phyloP scores from a whole-genome alignment of 1,139 yeast genomes.

The Pneumocystis sp. region DNA sequence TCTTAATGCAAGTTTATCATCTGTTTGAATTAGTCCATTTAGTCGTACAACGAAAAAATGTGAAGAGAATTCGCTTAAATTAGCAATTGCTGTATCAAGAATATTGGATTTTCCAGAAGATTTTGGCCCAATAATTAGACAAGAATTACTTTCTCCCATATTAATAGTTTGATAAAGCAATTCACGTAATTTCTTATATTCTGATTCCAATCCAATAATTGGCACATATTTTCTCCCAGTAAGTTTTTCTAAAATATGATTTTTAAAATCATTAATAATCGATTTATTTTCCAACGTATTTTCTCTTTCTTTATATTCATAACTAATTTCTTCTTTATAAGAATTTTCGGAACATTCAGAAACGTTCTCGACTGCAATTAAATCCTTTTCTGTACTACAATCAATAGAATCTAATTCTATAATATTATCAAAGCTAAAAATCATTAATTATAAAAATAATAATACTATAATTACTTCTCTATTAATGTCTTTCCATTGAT shows the following conservation, averaged over 20 bases:
- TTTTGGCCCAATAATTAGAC: constrained; percentile 65
- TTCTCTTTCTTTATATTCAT: neutral
- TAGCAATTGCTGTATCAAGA: constrained; percentile 41
- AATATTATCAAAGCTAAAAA: neutral
- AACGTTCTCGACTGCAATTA: neutral
- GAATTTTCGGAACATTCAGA: neutral
- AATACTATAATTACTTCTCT: neutral
- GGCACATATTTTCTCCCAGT: constrained; percentile 10
- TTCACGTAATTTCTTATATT: constrained; percentile 33
- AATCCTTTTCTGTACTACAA: neutral
- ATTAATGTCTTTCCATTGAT: neutral
- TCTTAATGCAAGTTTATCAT: constrained; percentile 64
- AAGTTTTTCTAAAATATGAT: constrained; percentile 12
- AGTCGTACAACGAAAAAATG: constrained; percentile 48
- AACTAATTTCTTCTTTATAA: neutral
- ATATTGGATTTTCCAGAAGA: constrained; percentile 61
- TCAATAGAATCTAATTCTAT: neutral
- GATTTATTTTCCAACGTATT: neutral
- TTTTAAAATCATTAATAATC: constrained; percentile 7
- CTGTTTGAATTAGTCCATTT: constrained; percentile 58
- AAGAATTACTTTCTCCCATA: constrained; percentile 68
- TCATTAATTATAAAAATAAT: neutral
- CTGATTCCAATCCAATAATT: constrained; percentile 21
- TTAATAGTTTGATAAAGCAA: constrained; percentile 51
- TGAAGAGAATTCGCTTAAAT: constrained; percentile 28